These are phyloP conservation scores for Syncephalis plumigaleata DNA, from an alignment of 371 early-diverging fungal genomes.

Conservation along the genomic window DNA sequence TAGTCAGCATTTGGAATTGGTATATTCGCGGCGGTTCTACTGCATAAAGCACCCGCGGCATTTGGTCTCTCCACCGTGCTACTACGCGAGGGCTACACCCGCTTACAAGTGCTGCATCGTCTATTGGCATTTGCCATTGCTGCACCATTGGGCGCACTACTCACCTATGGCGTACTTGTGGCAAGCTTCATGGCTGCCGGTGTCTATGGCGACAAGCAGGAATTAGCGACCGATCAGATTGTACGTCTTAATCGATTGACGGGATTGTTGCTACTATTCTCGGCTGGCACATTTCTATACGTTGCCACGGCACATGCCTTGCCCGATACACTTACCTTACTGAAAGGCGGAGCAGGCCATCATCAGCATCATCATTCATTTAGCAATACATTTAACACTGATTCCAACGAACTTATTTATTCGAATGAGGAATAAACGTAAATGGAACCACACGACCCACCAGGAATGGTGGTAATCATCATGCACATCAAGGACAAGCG, in stretches of 20 bases:
- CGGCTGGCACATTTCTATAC: constrained; percentile 81
- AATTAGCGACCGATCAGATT: constrained; percentile 24
- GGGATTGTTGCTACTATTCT: constrained; percentile 62
- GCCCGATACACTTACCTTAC: too few relatives aligned
- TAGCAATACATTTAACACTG: too few relatives aligned
- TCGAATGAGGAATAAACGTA: too few relatives aligned
- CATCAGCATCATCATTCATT: too few relatives aligned
- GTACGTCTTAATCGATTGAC: constrained; percentile 29
- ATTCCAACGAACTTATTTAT: too few relatives aligned
- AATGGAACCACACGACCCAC: too few relatives aligned
- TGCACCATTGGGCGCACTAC: constrained; percentile 67
- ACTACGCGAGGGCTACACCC: constrained; percentile 43
- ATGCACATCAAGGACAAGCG: too few relatives aligned
- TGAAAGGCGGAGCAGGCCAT: too few relatives aligned
- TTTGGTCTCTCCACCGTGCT: constrained; percentile 79
- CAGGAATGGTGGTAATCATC: too few relatives aligned
- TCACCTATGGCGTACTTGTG: constrained; percentile 42
- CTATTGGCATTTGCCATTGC: constrained; percentile 66
- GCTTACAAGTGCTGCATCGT: constrained; percentile 47
- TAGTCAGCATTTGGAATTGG: constrained; percentile 51
- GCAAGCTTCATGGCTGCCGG: constrained; percentile 12
- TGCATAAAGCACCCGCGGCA: constrained; percentile 91
- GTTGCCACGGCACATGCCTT: constrained; percentile 45
- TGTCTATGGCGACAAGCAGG: constrained; percentile 5
- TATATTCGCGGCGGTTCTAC: constrained; percentile 91